Base-by-base conservation (phyloP, 768 basidiomycete genomes). In the Tylopilus vinaceipallidus region DNA sequence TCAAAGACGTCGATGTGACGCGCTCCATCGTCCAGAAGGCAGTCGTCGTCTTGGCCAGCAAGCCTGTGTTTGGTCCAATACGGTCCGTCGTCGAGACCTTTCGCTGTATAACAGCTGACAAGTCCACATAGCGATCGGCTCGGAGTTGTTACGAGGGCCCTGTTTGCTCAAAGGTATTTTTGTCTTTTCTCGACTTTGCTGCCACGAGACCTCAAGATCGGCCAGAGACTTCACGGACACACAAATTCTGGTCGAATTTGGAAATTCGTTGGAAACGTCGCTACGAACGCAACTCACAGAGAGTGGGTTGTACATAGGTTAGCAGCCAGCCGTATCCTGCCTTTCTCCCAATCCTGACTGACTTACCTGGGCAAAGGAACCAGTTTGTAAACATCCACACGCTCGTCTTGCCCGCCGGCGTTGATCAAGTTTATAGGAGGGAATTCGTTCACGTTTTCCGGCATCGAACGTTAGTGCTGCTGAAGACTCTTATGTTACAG, bases 11-110 rank as follows among this genome's bases (percentile, higher is more conserved):
- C 2, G 95, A 97, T 55, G 91, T 98, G 16, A 98, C 97, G 5
- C 84, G 97, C 14, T 92, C 89, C 5, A 98, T 87, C 9, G 97
- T 99, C 0, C 97, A 99, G 68, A 99, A 98, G 65, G 95, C 97
- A 0, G 91, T 99, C 3, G 92, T 98, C 0, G 90, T 99, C 3
- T 75, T 99, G 30, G 94, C 92, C 4, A 82, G 86, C 12, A 89
- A 90, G 62, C 92, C 93, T 0, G 81, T 95, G 2, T 95, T 95
- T 61, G 97, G 97, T 12, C 92, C 93, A 10, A 91, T 98, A 69
- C 82, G 95, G 87, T 88, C 36, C 32, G 71, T 58, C 23, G 10
- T 13, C 19, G 35, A 26, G 30, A 2, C 2, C 17, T 48, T 9
- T 32, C 17, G 7, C 23, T 38, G 29, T 29, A 14, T 35, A 42